Conservation (phyloP, 2,329 filamentous ascomycete genomes). For the Ceratocystis destructans region DNA sequence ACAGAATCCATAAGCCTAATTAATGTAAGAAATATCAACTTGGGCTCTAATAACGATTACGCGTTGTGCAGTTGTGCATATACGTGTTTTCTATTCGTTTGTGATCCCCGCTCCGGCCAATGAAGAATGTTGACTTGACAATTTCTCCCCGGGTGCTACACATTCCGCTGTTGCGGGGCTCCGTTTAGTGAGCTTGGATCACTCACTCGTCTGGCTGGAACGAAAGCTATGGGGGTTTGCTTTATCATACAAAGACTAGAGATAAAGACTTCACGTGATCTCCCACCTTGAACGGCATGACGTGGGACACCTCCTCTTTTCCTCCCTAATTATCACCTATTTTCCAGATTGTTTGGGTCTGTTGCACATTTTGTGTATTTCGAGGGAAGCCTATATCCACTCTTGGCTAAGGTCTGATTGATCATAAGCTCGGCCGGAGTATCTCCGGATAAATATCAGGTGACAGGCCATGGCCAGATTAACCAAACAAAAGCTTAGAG, state of each 20-base stretch:
- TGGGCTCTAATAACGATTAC: background rate
- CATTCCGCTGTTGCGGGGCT: constrained; percentile 1
- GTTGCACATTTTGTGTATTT: no score
- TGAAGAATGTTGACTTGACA: background rate
- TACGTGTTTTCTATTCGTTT: background rate
- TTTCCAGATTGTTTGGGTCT: background rate
- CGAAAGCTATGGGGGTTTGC: background rate
- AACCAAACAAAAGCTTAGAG: constrained; percentile 2
- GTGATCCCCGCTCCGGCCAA: background rate
- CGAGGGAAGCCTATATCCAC: background rate
- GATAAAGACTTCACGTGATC: background rate
- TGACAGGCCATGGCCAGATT: background rate
- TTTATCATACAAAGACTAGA: background rate
- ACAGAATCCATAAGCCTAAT: background rate
- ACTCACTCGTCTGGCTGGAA: background rate
- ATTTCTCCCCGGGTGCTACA: background rate
- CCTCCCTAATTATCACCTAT: background rate
- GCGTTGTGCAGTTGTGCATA: background rate
- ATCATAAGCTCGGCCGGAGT: background rate
- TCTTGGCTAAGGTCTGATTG: background rate
- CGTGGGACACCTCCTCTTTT: background rate
- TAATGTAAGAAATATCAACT: background rate
- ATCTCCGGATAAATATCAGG: background rate
- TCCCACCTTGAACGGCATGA: background rate
- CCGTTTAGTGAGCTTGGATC: background rate